Evolutionary conservation across 257 asterid species (phyloP), one percentile per base, ranked within the genome.

Genomic region (Gentiana straminea): DNA sequence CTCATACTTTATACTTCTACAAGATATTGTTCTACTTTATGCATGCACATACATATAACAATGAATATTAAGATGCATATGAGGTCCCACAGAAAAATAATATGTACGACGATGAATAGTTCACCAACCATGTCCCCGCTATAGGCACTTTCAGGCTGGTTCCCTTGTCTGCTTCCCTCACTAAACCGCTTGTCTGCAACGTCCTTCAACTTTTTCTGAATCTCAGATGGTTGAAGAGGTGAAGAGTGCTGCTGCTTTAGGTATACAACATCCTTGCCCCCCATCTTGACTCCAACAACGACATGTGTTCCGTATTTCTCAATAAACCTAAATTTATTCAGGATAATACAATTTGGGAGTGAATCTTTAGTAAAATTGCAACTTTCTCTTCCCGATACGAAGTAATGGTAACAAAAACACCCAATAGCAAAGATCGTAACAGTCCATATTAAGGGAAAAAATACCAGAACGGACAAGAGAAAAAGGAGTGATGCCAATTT

Each of bases 231-330:
- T 71, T 81, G 86, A 64, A 82, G 80, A 24, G 75, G 65, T n/a
- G 92, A 85, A 4, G 83, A 68, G 66, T 80, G 60, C 32, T 70
- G 92, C 76, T 85, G 95, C 72, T 82, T 82, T 67, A 78, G 79
- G 71, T 82, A 82, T 57, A 80, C 74, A 65, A 85, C 80, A 33
- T 82, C 92, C 71, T 74, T 84, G 54, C 90, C 94, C 49, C 94
- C 94, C 90, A 85, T 85, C 75, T 85, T 85, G 54, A 80, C 84
- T 58, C 95, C 95, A 73, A 85, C 89, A 68, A 85, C 68, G 55
- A 85, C 77, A 76, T 85, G 95, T 50, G 95, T 85, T 41, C 95
- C 95, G 46, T 74, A 85, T 60, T 73, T 76, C 80, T 80, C 89
- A 55, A 85, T 85, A 59, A 85, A 85, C 75, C 95, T 85, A 79